Percentiles rank a stretch among this genome's conserved stretches.
Evolutionary conservation across 495 filamentous ascomycete genomes (phyloP).

Genomic region (Bacidia gigantensis): DNA sequence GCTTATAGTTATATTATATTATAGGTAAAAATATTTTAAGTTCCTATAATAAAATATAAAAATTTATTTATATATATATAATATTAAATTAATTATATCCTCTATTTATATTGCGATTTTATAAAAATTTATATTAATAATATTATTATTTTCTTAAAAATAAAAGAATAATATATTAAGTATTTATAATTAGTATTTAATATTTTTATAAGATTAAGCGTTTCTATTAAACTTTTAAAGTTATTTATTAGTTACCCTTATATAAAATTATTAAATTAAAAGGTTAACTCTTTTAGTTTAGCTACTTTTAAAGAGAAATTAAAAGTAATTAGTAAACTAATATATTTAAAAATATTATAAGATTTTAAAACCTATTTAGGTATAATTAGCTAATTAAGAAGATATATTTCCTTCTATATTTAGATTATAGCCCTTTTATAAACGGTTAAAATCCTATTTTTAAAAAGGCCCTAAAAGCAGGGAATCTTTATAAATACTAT

Average conservation of each 20-base stretch:
- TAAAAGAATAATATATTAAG: neutral
- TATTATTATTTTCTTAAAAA: neutral
- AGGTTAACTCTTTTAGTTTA: neutral
- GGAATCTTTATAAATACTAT: no score
- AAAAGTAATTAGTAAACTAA: neutral
- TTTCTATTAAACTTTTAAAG: neutral
- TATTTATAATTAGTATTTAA: neutral
- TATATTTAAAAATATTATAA: neutral
- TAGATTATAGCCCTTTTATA: neutral
- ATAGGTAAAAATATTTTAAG: neutral
- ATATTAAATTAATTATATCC: neutral
- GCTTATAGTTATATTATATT: neutral
- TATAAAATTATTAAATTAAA: neutral
- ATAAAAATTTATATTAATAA: conserved; percentile 4
- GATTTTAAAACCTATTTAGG: neutral
- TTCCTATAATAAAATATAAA: neutral
- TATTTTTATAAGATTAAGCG: neutral
- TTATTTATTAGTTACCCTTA: neutral
- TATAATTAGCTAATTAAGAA: neutral
- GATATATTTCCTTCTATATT: neutral
- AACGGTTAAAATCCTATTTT: neutral
- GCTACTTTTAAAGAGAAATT: neutral
- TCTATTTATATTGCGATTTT: neutral
- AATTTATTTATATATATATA: neutral
- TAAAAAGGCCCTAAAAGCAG: neutral